Evolutionary conservation across 768 basidiomycete genomes (phyloP).

Genomic region (Sporobolomyces roseus): DNA sequence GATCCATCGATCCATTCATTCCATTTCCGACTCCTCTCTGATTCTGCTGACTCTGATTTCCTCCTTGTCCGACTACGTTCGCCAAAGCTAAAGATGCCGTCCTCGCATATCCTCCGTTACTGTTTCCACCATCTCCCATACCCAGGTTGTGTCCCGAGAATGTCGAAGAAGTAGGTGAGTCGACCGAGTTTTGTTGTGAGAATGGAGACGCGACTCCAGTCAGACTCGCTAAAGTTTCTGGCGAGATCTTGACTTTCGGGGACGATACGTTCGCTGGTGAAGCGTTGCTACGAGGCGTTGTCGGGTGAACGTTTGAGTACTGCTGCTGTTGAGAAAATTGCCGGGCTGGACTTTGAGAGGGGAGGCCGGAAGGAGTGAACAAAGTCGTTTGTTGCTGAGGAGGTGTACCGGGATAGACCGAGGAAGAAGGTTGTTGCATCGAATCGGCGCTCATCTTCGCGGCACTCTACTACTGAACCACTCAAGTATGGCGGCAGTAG

Average conservation of each 20-base stretch:
- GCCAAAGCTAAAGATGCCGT: conserved; percentile 14
- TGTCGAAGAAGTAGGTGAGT: conserved; percentile 24
- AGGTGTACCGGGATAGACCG: conserved; percentile 16
- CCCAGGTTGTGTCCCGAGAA: conserved; percentile 15
- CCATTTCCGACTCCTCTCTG: not conserved
- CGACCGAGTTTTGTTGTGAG: conserved; percentile 13
- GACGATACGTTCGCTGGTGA: conserved; percentile 10
- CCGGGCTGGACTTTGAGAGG: conserved; percentile 6
- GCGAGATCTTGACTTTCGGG: conserved; percentile 18
- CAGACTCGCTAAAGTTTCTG: conserved; percentile 17
- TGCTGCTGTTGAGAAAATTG: conserved; percentile 20
- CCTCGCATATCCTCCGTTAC: not conserved
- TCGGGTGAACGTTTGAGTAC: not conserved
- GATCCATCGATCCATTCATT: not conserved
- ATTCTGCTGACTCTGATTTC: not conserved
- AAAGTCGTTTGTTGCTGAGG: conserved; percentile 9
- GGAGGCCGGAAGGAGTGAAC: not conserved
- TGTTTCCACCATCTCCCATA: not conserved
- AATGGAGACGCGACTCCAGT: conserved; percentile 16
- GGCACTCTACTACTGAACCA: not conserved
- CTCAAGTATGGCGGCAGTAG: not conserved
- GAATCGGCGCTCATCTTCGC: conserved; percentile 4
- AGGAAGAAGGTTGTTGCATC: conserved; percentile 2
- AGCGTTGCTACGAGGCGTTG: conserved; percentile 13
- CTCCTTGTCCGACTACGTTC: not conserved